phyloP scores from a whole-genome alignment of 192 early-diverging fungal species.

The Podochytrium sp. region DNA sequence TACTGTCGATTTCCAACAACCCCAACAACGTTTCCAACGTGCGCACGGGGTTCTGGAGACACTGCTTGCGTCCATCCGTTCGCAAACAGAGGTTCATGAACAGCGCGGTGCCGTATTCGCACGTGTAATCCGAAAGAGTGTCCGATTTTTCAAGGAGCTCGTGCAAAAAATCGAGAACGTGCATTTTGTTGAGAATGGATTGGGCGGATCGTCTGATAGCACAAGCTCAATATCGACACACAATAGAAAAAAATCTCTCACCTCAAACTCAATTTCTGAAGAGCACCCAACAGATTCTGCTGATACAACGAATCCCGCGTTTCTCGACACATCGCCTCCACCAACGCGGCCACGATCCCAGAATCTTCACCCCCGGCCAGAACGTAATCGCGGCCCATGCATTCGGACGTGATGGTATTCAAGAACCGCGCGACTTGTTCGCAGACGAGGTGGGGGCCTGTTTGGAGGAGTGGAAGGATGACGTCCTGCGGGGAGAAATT shows the following conservation, averaged over 20 bases:
- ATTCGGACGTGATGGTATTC: conserved; percentile 47
- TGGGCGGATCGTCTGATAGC: conserved; percentile 45
- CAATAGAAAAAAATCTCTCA: conserved; percentile 8
- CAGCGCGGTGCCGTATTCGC: conserved; percentile 52
- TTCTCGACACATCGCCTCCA: conserved; percentile 35
- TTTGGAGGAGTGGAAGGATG: conserved; percentile 14
- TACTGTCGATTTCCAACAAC: conserved; percentile 47
- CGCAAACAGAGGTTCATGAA: conserved; percentile 60
- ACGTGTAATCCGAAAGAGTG: conserved; percentile 42
- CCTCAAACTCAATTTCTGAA: conserved; percentile 57
- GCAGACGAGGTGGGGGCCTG: conserved; percentile 13
- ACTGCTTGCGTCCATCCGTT: conserved; percentile 45
- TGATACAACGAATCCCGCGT: conserved; percentile 27
- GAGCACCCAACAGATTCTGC: conserved; percentile 47
- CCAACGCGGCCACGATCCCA: conserved; percentile 33
- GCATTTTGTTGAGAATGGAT: conserved; percentile 43
- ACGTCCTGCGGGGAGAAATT: neutral
- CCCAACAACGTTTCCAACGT: conserved; percentile 35
- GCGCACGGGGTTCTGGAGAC: conserved; percentile 25
- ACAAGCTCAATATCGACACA: neutral
- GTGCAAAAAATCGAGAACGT: conserved; percentile 39
- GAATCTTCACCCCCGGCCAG: neutral
- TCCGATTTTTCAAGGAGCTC: conserved; percentile 42
- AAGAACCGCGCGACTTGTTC: conserved; percentile 43
- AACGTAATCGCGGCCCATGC: conserved; percentile 49